Percentiles rank a stretch among this genome's conserved stretches.
Evolutionary conservation across 441 rosid species (phyloP).

Genomic region (Pelargonium myrrhifolium): DNA sequence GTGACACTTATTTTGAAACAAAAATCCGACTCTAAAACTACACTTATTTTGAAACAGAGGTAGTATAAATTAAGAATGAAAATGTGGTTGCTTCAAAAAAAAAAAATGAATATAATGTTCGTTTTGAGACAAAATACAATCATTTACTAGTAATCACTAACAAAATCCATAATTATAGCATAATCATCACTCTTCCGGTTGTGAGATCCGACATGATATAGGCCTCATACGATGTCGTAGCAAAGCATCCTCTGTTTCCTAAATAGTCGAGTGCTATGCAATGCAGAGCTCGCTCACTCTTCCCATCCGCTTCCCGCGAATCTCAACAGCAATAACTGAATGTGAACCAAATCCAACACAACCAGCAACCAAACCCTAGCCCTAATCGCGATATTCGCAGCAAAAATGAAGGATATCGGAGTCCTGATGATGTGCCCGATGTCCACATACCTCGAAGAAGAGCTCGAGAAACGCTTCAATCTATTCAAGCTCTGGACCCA

Average conservation of each 20-base stretch:
- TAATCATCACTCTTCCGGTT: background rate
- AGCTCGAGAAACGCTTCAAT: slow-evolving; percentile 16
- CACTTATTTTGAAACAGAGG: too few relatives aligned
- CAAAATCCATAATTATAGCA: background rate
- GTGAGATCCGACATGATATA: background rate
- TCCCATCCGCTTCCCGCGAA: background rate
- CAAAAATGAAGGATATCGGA: slow-evolving; percentile 11
- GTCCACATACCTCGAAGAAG: slow-evolving; percentile 17
- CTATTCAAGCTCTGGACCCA: slow-evolving; percentile 19
- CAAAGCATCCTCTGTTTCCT: background rate
- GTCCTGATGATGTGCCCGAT: slow-evolving; percentile 23
- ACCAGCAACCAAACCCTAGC: background rate
- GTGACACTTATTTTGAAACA: too few relatives aligned
- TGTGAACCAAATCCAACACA: background rate
- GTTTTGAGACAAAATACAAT: too few relatives aligned
- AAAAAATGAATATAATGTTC: too few relatives aligned
- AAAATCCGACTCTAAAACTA: too few relatives aligned
- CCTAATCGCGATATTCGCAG: background rate
- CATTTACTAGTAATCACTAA: background rate
- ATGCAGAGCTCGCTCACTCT: background rate
- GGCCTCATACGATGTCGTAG: background rate
- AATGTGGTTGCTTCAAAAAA: too few relatives aligned
- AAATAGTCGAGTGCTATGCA: background rate
- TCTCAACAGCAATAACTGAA: background rate
- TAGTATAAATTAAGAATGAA: too few relatives aligned